Conservation (phyloP, 495 filamentous ascomycete species). For the Letharia lupina region DNA sequence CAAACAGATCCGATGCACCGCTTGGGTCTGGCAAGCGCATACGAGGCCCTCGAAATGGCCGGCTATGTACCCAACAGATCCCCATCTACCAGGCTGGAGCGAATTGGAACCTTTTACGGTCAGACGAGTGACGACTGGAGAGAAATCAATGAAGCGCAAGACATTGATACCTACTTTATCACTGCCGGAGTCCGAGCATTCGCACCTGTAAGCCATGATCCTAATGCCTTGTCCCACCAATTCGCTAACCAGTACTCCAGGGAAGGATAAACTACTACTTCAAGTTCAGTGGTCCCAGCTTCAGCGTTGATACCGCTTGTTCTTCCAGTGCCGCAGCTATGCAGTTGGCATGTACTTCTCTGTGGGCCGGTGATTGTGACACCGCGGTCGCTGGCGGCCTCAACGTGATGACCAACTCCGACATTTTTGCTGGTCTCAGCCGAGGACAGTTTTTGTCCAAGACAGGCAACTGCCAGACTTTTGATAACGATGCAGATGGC, state of each 20-base stretch:
- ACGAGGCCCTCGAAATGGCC: slow-evolving; percentile 86
- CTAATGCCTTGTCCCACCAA: neutral
- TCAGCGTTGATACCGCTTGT: slow-evolving; percentile 84
- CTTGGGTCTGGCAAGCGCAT: slow-evolving; percentile 72
- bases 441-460: slow-evolving; percentile 70
- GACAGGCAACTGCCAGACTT: slow-evolving; percentile 74
- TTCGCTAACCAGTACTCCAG: slow-evolving; percentile 2
- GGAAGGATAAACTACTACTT: slow-evolving; percentile 86
- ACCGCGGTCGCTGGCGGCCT: slow-evolving; percentile 78
- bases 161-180: slow-evolving; percentile 91
- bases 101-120: slow-evolving; percentile 87
- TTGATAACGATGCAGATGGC: slow-evolving; percentile 70
- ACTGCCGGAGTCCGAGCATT: slow-evolving; percentile 84
- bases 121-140: slow-evolving; percentile 89
- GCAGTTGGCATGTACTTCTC: slow-evolving; percentile 71
- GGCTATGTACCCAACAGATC: slow-evolving; percentile 83
- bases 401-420: slow-evolving; percentile 72
- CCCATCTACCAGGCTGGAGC: slow-evolving; percentile 70
- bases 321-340: slow-evolving; percentile 79
- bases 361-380: slow-evolving; percentile 77
- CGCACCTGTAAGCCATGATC: slow-evolving; percentile 42
- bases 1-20: slow-evolving; percentile 89
- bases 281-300: slow-evolving; percentile 79
- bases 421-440: slow-evolving; percentile 76
- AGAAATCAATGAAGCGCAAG: slow-evolving; percentile 82